Percentiles rank a stretch among this genome's conserved stretches.
phyloP scores from a whole-genome alignment of 192 early-diverging fungal genomes.

The Spinellus fusiger region DNA sequence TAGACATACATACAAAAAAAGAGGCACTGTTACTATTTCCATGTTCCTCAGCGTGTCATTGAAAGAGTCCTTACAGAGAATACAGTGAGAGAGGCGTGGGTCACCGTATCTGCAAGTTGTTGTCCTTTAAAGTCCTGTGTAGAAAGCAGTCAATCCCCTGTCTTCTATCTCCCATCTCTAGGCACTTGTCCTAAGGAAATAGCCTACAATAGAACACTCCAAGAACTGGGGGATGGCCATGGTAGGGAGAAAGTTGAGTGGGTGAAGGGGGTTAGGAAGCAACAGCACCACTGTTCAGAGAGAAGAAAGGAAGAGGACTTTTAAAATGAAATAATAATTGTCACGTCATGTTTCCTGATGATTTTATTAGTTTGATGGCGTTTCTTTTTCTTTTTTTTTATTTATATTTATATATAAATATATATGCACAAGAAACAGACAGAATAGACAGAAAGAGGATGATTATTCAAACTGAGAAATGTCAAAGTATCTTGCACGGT shows the following conservation, averaged over 20 bases:
- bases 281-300: too few species aligned
- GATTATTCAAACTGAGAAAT: background rate
- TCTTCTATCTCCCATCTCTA: too few species aligned
- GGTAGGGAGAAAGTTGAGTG: background rate
- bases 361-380: too few species aligned
- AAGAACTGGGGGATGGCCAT: constrained; percentile 6
- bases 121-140: constrained; percentile 12
- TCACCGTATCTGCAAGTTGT: background rate
- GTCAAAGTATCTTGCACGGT: constrained; percentile 27
- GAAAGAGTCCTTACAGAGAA: constrained; percentile 2
- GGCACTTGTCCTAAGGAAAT: too few species aligned
- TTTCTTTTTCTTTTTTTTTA: too few species aligned
- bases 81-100: background rate
- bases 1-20: background rate
- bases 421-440: too few species aligned
- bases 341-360: too few species aligned
- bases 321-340: too few species aligned
- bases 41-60: background rate
- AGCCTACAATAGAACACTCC: constrained; percentile 7
- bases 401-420: too few species aligned
- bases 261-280: too few species aligned
- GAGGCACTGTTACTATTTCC: background rate
- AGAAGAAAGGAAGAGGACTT: too few species aligned
- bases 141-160: background rate
- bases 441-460: too few species aligned